Percentiles rank a stretch among this genome's conserved stretches.
phyloP scores from a whole-genome alignment of 495 filamentous ascomycete genomes.

The Penicillium cosmopolitanum region DNA sequence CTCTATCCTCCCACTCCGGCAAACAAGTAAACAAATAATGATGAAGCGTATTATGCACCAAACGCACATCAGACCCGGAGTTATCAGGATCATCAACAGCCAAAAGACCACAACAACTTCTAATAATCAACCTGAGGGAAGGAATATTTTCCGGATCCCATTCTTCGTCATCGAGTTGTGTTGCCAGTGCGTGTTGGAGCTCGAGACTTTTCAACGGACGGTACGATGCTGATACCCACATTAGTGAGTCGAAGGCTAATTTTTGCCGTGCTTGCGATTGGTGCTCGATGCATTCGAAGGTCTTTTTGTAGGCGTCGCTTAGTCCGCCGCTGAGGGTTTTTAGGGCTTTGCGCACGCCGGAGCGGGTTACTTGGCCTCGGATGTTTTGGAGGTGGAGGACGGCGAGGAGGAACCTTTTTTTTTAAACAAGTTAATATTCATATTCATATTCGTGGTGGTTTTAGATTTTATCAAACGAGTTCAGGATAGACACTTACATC shows the following conservation, averaged over 20 bases:
- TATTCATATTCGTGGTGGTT: background rate
- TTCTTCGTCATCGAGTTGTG: background rate
- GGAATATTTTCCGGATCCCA: conserved; percentile 1
- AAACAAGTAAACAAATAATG: background rate
- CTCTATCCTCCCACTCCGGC: background rate
- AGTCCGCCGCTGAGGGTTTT: background rate
- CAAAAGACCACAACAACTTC: background rate
- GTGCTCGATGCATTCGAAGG: conserved; percentile 1
- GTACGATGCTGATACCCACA: background rate
- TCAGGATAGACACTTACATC: background rate
- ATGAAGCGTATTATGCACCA: background rate
- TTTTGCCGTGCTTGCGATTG: background rate
- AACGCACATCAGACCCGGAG: background rate
- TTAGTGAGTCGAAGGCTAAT: background rate
- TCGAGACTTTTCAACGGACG: background rate
- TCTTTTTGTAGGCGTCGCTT: conserved; percentile 1
- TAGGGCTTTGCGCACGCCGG: conserved; percentile 1
- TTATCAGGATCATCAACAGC: background rate
- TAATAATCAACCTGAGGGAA: background rate
- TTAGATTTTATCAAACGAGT: background rate
- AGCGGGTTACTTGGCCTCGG: conserved; percentile 1
- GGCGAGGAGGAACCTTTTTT: conserved; percentile 1
- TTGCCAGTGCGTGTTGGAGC: background rate
- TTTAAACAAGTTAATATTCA: too few species aligned
- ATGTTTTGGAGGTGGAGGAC: conserved; percentile 2